Evolutionary conservation across 2,329 filamentous ascomycete species (phyloP), one percentile per base, ranked within the genome.

Genomic region (Penicillium griseofulvum): DNA sequence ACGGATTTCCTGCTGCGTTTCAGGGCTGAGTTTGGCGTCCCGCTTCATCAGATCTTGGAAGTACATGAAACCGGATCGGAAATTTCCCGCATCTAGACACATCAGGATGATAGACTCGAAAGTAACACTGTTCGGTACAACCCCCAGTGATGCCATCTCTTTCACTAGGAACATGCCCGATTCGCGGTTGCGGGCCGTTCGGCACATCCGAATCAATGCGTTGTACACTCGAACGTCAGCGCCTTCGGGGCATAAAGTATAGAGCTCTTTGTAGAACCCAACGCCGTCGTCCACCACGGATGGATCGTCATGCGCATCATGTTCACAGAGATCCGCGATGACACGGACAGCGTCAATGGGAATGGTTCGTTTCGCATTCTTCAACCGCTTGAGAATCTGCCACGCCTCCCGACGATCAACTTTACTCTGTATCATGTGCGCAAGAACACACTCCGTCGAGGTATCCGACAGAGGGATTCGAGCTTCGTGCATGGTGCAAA

Each of bases 401-500:
- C 88, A 82, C 3, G 84, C 83, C 37, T 80, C 71, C 16, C 77
- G 69, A 1, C 83, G 74, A 4, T 82, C 76, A 0, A 69, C 65
- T 0, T 78, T 72, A 1, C 79, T 73, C 37, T 76, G 66, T 37
- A 75, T 75, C 39, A 95, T 76, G 55, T 82, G 75, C 4, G 71
- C 67, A 62, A 82, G 86, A 22, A 97, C 76, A 2, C 83, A 74
- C 16, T 86, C 80, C 2, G 88, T 91, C 52, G 83, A 87, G 14
- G 77, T 81, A 4, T 79, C 68, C 33, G 83, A 81, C 3, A 85
- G 79, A 37, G 80, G 70, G 5, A 87, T 69, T 5, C 85, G 84
- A 17, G 85, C 83, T 56, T 83, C 80, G 22, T 83, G 75, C 87
- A 96, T 94, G 68, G 91, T 86, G 61, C 83, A 84, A 16, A 96